Evolutionary conservation across 192 early-diverging fungal genomes (phyloP).

Genomic region (Powellomyces hirtus): DNA sequence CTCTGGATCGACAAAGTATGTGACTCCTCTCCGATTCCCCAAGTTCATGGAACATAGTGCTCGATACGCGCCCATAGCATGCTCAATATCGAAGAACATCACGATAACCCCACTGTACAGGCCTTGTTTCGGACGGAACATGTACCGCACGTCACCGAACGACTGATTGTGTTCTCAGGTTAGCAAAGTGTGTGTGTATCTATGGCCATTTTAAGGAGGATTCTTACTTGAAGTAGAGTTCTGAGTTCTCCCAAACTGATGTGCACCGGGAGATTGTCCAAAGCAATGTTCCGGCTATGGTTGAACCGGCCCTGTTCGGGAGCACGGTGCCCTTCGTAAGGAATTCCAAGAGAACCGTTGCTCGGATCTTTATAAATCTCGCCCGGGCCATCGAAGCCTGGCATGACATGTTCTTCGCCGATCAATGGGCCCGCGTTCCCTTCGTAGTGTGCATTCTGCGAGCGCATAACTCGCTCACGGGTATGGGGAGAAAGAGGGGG

Average conservation of each 20-base stretch:
- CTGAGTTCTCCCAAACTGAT: slow-evolving; percentile 5
- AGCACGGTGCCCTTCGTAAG: background rate
- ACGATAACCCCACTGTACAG: slow-evolving; percentile 36
- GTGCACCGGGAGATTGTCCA: slow-evolving; percentile 22
- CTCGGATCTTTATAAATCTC: background rate
- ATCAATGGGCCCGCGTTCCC: background rate
- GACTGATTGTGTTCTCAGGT: too few species aligned
- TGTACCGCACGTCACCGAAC: slow-evolving; percentile 40
- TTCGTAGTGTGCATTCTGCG: background rate
- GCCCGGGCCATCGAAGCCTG: background rate
- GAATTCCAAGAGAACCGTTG: background rate
- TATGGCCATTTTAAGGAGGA: too few species aligned
- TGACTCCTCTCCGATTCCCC: background rate
- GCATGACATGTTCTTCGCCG: background rate
- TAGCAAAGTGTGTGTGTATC: too few species aligned
- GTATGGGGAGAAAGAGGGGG: slow-evolving; percentile 4
- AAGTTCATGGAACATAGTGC: slow-evolving; percentile 16
- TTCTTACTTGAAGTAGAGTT: slow-evolving; percentile 5
- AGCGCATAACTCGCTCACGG: background rate
- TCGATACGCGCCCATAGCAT: slow-evolving; percentile 31
- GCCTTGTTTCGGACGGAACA: slow-evolving; percentile 31
- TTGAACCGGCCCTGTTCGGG: background rate
- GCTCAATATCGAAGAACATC: slow-evolving; percentile 47
- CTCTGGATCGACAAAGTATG: slow-evolving; percentile 32
- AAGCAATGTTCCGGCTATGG: slow-evolving; percentile 17